Percentiles rank a stretch among this genome's conserved stretches.
phyloP scores from a whole-genome alignment of 106 monocot genomes.

The Triglochin maritima region DNA sequence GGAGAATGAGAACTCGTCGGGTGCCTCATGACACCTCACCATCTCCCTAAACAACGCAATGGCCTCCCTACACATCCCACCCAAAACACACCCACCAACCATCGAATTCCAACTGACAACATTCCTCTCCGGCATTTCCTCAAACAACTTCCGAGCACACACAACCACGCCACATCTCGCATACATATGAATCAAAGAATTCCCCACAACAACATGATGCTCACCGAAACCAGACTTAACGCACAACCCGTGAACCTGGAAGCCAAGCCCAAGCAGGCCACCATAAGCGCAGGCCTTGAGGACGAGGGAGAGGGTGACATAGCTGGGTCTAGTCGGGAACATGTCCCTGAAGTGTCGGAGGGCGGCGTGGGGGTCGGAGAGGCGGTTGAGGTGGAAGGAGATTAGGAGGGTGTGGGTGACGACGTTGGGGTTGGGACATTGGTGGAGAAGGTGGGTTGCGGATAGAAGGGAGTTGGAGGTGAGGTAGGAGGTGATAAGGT shows the following conservation, averaged over 20 bases:
- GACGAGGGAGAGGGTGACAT: constrained; percentile 35
- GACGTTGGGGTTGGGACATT: no score
- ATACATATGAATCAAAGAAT: constrained; percentile 34
- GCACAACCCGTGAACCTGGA: constrained; percentile 29
- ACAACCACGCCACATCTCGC: constrained; percentile 17
- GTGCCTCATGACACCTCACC: constrained; percentile 11
- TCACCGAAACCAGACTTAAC: constrained; percentile 30
- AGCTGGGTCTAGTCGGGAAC: no score
- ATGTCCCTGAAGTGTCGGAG: no score
- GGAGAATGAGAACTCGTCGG: constrained; percentile 42
- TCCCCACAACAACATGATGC: constrained; percentile 32
- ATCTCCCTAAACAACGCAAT: constrained; percentile 29
- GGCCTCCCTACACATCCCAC: constrained; percentile 13
- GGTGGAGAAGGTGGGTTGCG: no score
- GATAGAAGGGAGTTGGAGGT: no score
- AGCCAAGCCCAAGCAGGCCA: constrained; percentile 12
- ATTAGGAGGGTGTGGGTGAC: no score
- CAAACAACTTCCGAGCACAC: no score
- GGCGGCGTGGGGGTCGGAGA: no score
- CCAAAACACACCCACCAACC: constrained; percentile 28
- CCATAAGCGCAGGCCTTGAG: constrained; percentile 30
- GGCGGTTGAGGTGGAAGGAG: no score
- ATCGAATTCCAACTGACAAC: constrained; percentile 50
- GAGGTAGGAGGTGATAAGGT: no score
- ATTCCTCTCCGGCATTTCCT: no score